Conservation (phyloP, 129 eudicot species). For the Saussurea involucrata region DNA sequence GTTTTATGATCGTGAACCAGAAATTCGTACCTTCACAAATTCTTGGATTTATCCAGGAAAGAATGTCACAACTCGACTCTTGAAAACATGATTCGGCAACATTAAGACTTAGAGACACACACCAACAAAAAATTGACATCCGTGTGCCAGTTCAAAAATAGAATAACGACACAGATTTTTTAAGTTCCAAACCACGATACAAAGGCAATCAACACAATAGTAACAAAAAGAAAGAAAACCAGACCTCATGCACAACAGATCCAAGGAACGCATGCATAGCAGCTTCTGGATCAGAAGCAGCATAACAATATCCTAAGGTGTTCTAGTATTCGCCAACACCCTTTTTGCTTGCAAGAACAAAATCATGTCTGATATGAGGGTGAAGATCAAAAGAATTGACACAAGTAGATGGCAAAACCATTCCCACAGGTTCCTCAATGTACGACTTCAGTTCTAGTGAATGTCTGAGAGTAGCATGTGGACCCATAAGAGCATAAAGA, state of each 20-base stretch:
- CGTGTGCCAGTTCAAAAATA: too few species aligned
- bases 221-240: not conserved
- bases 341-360: conserved; percentile 70
- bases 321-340: conserved; percentile 86
- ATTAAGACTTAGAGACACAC: not conserved
- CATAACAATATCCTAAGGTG: conserved; percentile 88
- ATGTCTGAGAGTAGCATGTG: conserved; percentile 61
- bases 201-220: not conserved
- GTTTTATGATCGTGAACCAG: not conserved
- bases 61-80: not conserved
- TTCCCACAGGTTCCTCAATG: conserved; percentile 77
- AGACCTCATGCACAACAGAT: conserved; percentile 82
- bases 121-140: not conserved
- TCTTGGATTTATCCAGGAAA: not conserved
- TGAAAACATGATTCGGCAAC: not conserved
- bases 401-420: conserved; percentile 34
- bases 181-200: not conserved
- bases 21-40: not conserved
- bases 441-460: conserved; percentile 91
- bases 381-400: conserved; percentile 58
- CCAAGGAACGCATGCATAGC: conserved; percentile 94
- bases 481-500: conserved; percentile 36
- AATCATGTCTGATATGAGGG: conserved; percentile 92
- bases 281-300: conserved; percentile 75
- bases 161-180: not conserved